Evolutionary conservation across 257 asterid species (phyloP), one percentile per base, ranked within the genome.

Genomic region (Petunia axillaris): DNA sequence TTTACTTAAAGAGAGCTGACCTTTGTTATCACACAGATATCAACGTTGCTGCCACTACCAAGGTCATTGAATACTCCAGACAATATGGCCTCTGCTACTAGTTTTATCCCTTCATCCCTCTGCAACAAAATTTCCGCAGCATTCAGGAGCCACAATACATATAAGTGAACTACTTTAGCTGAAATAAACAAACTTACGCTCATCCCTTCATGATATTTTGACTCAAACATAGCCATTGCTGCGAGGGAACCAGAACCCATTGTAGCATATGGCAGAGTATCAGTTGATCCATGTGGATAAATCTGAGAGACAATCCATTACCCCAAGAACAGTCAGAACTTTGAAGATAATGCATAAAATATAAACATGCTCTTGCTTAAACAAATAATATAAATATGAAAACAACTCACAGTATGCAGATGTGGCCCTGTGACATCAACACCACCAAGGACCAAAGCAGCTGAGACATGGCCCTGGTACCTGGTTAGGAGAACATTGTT

Each of bases 211-310:
- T 85, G 92, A 82, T 95, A 95, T 82, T 91, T 90, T 2, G 97
- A 91, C 86, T 93, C 99, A 79, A 95, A 95, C 25, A 95, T 84
- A 11, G 97, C 86, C 99, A 95, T 95, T 81, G 99, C 99, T 83
- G 99, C 98, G 65, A 95, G 97, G 60, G 98, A 95, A 79, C 99
- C 98, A 87, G 99, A 95, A 25, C 99, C 99, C 98, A 95, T 95
- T 54, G 99, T 95, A 76, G 99, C 98, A 87, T 85, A 95, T 25
- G 99, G 99, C 62, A 95, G 90, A 36, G 98, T 93, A 80, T 95
- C 99, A 4, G 99, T 95, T 59, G 99, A 95, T 83, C 99, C 99
- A 85, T 95, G 99, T 4, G 99, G 99, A 86, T 95, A 95, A 74
- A 95, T 95, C 99, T 95, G 86, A 48, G 81, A 64, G 9, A 81